phyloP scores from a whole-genome alignment of 208 protist species.

The Trypanosoma congolense region DNA sequence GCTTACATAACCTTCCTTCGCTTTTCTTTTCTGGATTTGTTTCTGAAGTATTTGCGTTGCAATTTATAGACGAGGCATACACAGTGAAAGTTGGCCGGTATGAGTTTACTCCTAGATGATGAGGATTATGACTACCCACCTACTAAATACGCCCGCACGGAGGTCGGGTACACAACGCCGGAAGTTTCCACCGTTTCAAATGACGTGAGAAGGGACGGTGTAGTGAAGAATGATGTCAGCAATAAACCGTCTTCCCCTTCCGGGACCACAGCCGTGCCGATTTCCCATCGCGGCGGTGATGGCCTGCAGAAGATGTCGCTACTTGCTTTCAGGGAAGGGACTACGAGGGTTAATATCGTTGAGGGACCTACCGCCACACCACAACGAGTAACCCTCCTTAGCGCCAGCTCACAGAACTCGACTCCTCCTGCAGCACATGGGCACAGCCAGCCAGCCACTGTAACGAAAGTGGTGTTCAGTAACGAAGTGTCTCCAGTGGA shows the following conservation, averaged over 20 bases:
- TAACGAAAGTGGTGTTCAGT: constrained; percentile 4
- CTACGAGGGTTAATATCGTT: constrained; percentile 16
- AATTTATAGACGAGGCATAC: too few relatives aligned
- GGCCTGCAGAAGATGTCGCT: constrained; percentile 68
- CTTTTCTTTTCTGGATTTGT: too few relatives aligned
- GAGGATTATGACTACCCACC: constrained; percentile 36
- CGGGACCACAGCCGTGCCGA: too few relatives aligned
- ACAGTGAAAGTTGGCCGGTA: neutral
- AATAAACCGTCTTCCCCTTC: too few relatives aligned
- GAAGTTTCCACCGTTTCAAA: too few relatives aligned
- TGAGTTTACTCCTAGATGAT: constrained; percentile 53
- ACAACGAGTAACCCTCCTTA: too few relatives aligned
- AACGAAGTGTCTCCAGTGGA: neutral
- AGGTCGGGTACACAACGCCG: neutral
- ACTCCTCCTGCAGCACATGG: neutral
- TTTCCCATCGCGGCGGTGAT: constrained; percentile 41
- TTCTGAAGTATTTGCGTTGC: constrained; percentile 4
- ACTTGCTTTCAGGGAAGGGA: constrained; percentile 37
- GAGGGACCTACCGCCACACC: constrained; percentile 4
- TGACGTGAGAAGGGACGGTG: too few relatives aligned
- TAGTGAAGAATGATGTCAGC: too few relatives aligned
- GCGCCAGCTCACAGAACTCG: too few relatives aligned
- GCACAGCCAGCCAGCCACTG: constrained; percentile 7
- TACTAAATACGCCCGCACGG: constrained; percentile 3
- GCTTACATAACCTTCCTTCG: too few relatives aligned